phyloP scores from a whole-genome alignment of 345 rosid genomes.

The Eutrema japonicum region DNA sequence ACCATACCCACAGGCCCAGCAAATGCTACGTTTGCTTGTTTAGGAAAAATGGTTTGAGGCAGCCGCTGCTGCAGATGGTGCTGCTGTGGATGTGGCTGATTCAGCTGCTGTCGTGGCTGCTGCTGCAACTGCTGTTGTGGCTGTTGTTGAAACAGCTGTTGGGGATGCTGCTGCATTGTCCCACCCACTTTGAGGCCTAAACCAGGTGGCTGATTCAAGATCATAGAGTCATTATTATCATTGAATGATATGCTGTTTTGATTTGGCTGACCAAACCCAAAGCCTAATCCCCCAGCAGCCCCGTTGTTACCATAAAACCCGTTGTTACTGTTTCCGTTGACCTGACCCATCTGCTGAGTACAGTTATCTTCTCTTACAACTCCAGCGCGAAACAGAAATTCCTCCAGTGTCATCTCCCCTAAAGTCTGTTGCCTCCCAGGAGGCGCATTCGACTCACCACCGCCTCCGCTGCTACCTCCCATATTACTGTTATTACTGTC shows the following conservation, averaged over 20 bases:
- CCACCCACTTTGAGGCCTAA: constrained; percentile 55
- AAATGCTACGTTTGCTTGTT: constrained; percentile 65
- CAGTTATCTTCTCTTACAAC: constrained; percentile 76
- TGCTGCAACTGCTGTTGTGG: constrained; percentile 41
- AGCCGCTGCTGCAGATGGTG: constrained; percentile 26
- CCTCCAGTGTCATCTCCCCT: constrained; percentile 92
- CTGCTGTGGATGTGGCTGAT: constrained; percentile 33
- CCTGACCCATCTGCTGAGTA: constrained; percentile 48
- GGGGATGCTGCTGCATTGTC: constrained; percentile 42
- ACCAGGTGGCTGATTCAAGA: constrained; percentile 52
- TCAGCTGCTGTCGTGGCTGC: constrained; percentile 13
- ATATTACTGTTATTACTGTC: constrained; percentile 48
- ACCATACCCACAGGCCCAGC: constrained; percentile 57
- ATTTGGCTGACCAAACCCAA: constrained; percentile 66
- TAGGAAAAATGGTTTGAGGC: constrained; percentile 60
- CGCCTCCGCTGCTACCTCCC: constrained; percentile 46
- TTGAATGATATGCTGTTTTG: constrained; percentile 51
- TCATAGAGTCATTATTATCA: constrained; percentile 42
- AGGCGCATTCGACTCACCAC: constrained; percentile 43
- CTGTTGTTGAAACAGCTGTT: constrained; percentile 17
- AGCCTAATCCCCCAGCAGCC: constrained; percentile 50
- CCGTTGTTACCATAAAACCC: constrained; percentile 52
- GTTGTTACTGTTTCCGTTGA: constrained; percentile 43
- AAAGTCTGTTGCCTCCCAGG: constrained; percentile 67
- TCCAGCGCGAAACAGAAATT: constrained; percentile 82